Conservation (phyloP, 768 basidiomycete genomes). For the Suillus luteus region DNA sequence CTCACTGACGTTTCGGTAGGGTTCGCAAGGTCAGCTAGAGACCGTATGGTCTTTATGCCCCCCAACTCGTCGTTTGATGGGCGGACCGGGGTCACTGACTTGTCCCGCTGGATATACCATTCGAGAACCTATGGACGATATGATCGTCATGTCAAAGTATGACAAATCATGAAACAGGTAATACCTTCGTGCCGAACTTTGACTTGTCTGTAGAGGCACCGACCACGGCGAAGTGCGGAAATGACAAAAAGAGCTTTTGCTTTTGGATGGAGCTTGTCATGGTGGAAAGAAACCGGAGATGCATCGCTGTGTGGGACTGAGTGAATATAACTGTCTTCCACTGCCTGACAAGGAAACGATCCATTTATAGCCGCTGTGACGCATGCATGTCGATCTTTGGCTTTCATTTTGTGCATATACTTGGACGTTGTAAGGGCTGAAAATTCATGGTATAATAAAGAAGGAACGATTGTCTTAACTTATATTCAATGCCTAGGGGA, state of each 20-base stretch:
- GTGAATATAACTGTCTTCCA: neutral
- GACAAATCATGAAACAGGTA: slow-evolving; percentile 2
- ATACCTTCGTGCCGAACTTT: slow-evolving; percentile 79
- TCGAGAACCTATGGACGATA: slow-evolving; percentile 57
- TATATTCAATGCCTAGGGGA: neutral
- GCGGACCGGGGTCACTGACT: slow-evolving; percentile 72
- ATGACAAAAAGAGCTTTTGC: slow-evolving; percentile 56
- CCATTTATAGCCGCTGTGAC: neutral
- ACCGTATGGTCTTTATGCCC: slow-evolving; percentile 56
- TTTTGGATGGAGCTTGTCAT: slow-evolving; percentile 43
- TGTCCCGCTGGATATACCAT: slow-evolving; percentile 68
- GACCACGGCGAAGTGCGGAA: slow-evolving; percentile 71
- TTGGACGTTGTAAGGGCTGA: neutral
- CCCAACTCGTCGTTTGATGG: slow-evolving; percentile 75
- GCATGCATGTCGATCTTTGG: neutral
- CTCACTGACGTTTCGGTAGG: slow-evolving; percentile 74
- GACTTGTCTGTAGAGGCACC: slow-evolving; percentile 79
- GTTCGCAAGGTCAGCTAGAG: slow-evolving; percentile 55
- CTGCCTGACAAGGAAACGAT: neutral
- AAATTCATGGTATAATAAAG: neutral
- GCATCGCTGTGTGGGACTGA: neutral
- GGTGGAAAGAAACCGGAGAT: slow-evolving; percentile 12
- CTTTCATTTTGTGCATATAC: neutral
- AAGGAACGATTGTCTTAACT: neutral
- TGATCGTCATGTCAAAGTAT: neutral